A percentile compares a stretch with the other conserved stretches of the same genome.
Conservation (phyloP, 805 yeast species). For the Monosporozyma aerobia region DNA sequence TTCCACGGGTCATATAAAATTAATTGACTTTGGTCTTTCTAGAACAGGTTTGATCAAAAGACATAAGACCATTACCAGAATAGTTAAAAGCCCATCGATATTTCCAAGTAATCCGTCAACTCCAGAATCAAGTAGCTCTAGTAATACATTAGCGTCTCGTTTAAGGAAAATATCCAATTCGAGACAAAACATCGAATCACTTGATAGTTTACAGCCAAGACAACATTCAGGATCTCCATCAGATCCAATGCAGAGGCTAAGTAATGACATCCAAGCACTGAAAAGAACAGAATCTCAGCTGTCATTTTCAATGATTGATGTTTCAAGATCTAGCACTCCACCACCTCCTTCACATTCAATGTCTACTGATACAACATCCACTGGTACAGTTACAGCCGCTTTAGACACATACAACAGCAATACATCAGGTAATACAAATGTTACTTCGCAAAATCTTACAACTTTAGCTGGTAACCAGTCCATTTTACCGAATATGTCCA, state of each 20-base stretch:
- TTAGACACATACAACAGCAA: neutral
- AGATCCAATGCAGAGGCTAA: conserved; percentile 1
- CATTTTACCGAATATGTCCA: neutral
- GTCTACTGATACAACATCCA: neutral
- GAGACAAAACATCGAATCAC: neutral
- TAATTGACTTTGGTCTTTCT: conserved; percentile 92
- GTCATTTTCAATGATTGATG: conserved; percentile 21
- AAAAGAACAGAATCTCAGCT: conserved; percentile 25
- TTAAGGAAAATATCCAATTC: conserved; percentile 2
- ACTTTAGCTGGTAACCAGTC: neutral
- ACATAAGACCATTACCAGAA: conserved; percentile 36
- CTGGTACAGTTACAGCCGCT: neutral
- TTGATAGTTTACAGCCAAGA: conserved; percentile 1
- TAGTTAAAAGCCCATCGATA: neutral
- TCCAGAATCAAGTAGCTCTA: conserved; percentile 2
- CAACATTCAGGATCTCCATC: neutral
- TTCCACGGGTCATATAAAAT: conserved; percentile 74
- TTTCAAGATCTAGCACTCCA: conserved; percentile 25
- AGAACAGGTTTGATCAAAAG: conserved; percentile 82
- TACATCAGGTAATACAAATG: neutral
- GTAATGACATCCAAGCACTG: conserved; percentile 8
- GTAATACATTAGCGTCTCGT: neutral
- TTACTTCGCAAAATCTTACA: neutral
- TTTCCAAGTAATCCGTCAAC: conserved; percentile 2
- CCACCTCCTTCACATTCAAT: conserved; percentile 9